Conservation (phyloP, 257 asterid species). For the Solanum raphanifolium region DNA sequence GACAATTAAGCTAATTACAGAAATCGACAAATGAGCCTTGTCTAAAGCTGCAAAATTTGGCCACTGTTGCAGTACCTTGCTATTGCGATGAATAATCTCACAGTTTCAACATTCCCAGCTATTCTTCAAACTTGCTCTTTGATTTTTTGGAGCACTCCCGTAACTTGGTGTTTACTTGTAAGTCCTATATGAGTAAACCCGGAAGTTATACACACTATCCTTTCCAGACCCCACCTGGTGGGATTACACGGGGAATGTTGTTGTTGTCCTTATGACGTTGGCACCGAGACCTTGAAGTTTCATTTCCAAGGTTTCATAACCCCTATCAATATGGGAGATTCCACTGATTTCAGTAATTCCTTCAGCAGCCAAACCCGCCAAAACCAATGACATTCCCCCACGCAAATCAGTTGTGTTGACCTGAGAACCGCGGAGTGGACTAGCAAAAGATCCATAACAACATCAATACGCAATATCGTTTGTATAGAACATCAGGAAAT, state of each 20-base stretch:
- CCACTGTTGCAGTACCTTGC: not conserved
- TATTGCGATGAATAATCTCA: not conserved
- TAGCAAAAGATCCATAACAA: not conserved
- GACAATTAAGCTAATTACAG: not conserved
- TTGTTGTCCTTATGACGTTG: conserved; percentile 2
- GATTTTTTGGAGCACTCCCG: not conserved
- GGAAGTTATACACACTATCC: not conserved
- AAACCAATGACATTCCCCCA: conserved; percentile 31
- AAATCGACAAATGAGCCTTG: not conserved
- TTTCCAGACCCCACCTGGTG: not conserved
- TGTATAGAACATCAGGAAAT: not conserved
- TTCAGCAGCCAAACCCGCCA: conserved; percentile 38
- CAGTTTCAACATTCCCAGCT: not conserved
- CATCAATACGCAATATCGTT: not conserved
- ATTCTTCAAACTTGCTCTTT: not conserved
- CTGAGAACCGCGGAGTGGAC: conserved; percentile 16
- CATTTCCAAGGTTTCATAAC: conserved; percentile 31
- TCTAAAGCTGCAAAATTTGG: not conserved
- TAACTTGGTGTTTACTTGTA: not conserved
- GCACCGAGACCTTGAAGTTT: conserved; percentile 35
- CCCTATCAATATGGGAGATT: conserved; percentile 19
- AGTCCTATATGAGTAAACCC: not conserved
- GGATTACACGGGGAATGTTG: not conserved
- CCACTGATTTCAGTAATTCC: conserved; percentile 25
- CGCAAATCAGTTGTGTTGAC: conserved; percentile 29